Evolutionary conservation across 306 rosid genomes (phyloP).

Genomic region (Luffa acutangula): DNA sequence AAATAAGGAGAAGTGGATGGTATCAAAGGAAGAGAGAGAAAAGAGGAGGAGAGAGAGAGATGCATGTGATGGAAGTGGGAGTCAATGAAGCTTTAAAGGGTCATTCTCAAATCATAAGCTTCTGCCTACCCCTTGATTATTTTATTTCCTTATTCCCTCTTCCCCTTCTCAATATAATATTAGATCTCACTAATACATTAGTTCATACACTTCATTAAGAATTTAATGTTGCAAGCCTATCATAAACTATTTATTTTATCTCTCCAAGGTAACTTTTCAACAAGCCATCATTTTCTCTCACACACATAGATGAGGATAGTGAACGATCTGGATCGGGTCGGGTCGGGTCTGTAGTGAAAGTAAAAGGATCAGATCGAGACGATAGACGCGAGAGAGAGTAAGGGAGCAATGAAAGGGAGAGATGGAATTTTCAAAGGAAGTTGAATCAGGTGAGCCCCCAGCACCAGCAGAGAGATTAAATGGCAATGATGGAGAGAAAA

Average conservation of each 20-base stretch:
- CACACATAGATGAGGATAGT: background rate
- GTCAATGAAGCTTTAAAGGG: conserved; percentile 20
- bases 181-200: background rate
- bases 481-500: background rate
- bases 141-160: conserved; percentile 2
- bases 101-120: conserved; percentile 28
- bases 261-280: background rate
- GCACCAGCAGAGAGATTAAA: background rate
- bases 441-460: conserved; percentile 2
- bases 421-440: background rate
- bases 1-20: conserved; percentile 30
- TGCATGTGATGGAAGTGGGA: conserved; percentile 35
- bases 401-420: conserved; percentile 6
- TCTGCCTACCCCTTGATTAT: conserved; percentile 6
- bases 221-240: background rate
- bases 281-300: background rate
- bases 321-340: background rate
- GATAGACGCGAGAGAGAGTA: background rate
- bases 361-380: background rate
- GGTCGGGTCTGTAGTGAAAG: background rate
- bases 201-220: background rate
- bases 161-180: conserved; percentile 8
- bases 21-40: background rate
- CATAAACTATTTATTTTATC: background rate
- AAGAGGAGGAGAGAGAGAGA: background rate